Evolutionary conservation across 2,329 filamentous ascomycete species (phyloP), one percentile per base, ranked within the genome.

Genomic region (Penicillium sp.): DNA sequence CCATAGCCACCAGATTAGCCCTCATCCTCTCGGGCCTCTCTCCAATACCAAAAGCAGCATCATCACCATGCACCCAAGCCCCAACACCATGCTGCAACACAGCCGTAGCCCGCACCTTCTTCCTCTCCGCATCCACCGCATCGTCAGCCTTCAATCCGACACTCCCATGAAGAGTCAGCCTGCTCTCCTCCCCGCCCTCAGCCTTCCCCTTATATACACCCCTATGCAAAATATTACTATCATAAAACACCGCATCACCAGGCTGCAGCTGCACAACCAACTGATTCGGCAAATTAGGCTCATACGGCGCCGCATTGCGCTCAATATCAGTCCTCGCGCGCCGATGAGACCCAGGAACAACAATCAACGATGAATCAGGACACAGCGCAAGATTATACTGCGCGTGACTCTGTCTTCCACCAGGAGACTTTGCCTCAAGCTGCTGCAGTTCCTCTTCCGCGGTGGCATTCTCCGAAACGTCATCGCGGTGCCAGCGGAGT

Each of bases 361-460:
- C 82, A 6, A 95, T 73, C 6, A 95, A 72, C 42, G 82, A 86
- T 12, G 79, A 75, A 66, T 95, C 90, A 31, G 85, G 81, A 65
- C 83, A 90, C 6, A 95, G 75, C 6, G 89, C 85, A 38, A 95
- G 76, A 67, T 95, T 95, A 81, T 89, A 95, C 73, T 95, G 90
- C 32, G 89, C 86, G 61, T 93, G 89, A 60, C 80, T 82, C 49
- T 84, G 82, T 0, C 64, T 61, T 10, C 66, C 66, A 1, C 63
- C 57, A 0, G 72, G 72, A n/a, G 64, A 66, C 55, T 74, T 75
- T 53, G 80, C 72, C 1, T 67, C 64, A 44, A 95, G 72, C 25
- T 85, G 72, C 39, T 70, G 71, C 37, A 81, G 63, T 68, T 95
- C 90, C 62, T 91, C 83, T 18, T 84, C 83, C 0, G 81, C 65